Evolutionary conservation across 2,329 filamentous ascomycete species (phyloP).

Genomic region (Sporothrix brunneoviolacea): DNA sequence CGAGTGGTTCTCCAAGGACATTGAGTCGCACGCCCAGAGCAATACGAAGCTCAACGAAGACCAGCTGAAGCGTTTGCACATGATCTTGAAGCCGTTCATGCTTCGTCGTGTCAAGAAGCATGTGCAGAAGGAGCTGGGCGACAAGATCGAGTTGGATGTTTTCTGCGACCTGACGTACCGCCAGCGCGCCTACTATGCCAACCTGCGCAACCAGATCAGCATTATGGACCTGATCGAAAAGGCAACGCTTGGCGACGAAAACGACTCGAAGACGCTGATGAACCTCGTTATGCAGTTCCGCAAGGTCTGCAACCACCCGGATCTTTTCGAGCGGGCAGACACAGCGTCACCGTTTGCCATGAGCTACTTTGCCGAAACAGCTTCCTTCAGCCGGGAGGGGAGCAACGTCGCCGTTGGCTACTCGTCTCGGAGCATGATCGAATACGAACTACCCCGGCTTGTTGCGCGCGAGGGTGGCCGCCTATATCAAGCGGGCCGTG

Average conservation of each 20-base stretch:
- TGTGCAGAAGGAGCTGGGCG: conserved; percentile 95
- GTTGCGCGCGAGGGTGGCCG: conserved; percentile 78
- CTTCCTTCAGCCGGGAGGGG: conserved; percentile 88
- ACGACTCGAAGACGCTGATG: conserved; percentile 94
- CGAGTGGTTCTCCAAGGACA: conserved; percentile 92
- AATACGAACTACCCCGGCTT: conserved; percentile 74
- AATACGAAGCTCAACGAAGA: conserved; percentile 99
- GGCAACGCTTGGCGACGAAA: conserved; percentile 86
- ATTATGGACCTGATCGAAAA: conserved; percentile 99
- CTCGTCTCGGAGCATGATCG: conserved; percentile 78
- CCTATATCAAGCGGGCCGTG: conserved; percentile 63
- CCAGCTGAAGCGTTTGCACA: conserved; percentile 91
- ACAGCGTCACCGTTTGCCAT: conserved; percentile 79
- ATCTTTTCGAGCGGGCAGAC: conserved; percentile 91
- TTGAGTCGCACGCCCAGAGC: conserved; percentile 95
- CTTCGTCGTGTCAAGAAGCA: conserved; percentile 99
- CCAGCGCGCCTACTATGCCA: conserved; percentile 87
- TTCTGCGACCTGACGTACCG: conserved; percentile 97
- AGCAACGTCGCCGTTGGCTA: conserved; percentile 73
- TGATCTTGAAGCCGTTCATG: conserved; percentile 99
- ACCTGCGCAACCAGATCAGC: conserved; percentile 92
- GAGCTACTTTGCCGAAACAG: conserved; percentile 87
- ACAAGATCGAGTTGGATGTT: conserved; percentile 95
- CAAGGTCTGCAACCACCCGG: conserved; percentile 98
- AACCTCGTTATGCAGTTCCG: conserved; percentile 99